phyloP scores from a whole-genome alignment of 805 yeast genomes.

The Sporopachydermia lactativora region DNA sequence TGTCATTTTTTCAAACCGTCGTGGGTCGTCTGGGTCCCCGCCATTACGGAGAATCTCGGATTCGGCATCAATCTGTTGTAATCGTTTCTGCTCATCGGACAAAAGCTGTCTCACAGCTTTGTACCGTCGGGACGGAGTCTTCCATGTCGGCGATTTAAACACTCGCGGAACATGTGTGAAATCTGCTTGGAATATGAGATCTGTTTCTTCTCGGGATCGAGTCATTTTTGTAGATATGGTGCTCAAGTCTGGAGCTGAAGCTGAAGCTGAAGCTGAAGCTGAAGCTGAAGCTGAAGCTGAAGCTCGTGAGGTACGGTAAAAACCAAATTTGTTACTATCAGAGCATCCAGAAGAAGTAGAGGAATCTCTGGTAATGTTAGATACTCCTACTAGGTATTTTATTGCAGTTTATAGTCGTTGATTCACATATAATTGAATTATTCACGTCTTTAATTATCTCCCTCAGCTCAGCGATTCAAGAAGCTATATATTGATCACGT shows the following conservation, averaged over 20 bases:
- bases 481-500: no score
- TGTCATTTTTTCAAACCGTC: slow-evolving; percentile 10
- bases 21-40: slow-evolving; percentile 10
- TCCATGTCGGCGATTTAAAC: slow-evolving; percentile 48
- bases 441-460: no score
- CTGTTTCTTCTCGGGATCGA: not conserved
- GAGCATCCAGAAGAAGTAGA: no score
- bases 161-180: slow-evolving; percentile 11
- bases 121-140: slow-evolving; percentile 43
- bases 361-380: no score
- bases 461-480: no score
- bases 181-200: slow-evolving; percentile 14
- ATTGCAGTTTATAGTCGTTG: no score
- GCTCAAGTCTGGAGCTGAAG: not conserved
- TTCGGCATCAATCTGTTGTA: slow-evolving; percentile 24
- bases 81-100: slow-evolving; percentile 65
- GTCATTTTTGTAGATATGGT: not conserved
- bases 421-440: no score
- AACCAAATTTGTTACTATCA: no score
- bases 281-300: no score
- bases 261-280: no score
- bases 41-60: slow-evolving; percentile 18
- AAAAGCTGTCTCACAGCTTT: slow-evolving; percentile 62
- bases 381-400: no score
- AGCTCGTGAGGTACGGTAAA: no score